Evolutionary conservation across 257 asterid species (phyloP).

Genomic region (Lycium ferocissimum): DNA sequence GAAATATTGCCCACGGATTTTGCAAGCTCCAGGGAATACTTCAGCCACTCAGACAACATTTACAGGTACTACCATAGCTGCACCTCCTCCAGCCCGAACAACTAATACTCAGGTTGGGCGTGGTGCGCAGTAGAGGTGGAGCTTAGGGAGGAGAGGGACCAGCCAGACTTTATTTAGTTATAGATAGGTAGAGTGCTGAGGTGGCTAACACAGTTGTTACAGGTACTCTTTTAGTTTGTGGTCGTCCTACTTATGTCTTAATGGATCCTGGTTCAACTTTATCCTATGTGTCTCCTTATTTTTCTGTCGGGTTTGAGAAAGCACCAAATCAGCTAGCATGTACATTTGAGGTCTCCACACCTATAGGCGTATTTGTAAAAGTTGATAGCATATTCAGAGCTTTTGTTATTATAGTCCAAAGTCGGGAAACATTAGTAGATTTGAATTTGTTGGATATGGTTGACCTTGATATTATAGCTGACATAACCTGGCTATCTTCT

Average conservation of each 20-base stretch:
- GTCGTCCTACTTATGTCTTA: background rate
- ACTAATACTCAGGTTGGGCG: background rate
- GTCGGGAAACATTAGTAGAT: no score
- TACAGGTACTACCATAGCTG: background rate
- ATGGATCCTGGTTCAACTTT: no score
- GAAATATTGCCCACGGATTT: background rate
- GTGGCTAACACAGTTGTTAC: no score
- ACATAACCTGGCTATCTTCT: no score
- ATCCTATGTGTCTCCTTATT: background rate
- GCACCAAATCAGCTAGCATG: fast-evolving
- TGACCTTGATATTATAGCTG: background rate
- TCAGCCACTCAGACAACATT: background rate
- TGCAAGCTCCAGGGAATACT: background rate
- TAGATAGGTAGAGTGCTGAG: background rate
- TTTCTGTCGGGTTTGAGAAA: no score
- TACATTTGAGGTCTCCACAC: background rate
- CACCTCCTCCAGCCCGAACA: background rate
- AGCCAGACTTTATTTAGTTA: background rate
- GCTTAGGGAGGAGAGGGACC: background rate
- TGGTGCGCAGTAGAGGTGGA: background rate
- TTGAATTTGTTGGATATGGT: background rate
- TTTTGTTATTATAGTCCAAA: no score
- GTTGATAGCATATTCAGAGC: background rate
- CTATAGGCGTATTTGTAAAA: no score
- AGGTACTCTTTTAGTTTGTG: background rate